phyloP scores from a whole-genome alignment of 768 basidiomycete species.

The Auriscalpium microsporum region DNA sequence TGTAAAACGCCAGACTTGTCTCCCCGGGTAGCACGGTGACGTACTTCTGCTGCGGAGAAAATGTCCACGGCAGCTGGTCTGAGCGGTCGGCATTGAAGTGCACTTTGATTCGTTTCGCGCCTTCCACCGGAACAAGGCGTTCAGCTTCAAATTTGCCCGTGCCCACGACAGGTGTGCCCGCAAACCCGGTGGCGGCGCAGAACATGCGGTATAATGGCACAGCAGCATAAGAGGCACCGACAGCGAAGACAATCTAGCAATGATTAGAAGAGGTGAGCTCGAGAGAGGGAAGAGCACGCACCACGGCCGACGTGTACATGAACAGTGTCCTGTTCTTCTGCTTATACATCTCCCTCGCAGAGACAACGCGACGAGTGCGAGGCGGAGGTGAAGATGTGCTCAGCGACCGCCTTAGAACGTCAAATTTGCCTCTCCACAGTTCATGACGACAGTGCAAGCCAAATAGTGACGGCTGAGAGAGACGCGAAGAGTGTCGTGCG shows the following conservation, averaged over 20 bases:
- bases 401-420: too few species aligned
- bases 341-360: slow-evolving; percentile 37
- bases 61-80: slow-evolving; percentile 87
- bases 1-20: slow-evolving; percentile 94
- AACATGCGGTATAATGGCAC: slow-evolving; percentile 97
- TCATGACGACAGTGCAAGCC: too few species aligned
- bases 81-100: slow-evolving; percentile 92
- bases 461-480: too few species aligned
- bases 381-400: too few species aligned
- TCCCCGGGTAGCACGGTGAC: slow-evolving; percentile 92
- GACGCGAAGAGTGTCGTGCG: too few species aligned
- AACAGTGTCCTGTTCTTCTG: slow-evolving; percentile 64
- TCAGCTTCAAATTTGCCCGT: slow-evolving; percentile 80
- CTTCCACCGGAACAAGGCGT: slow-evolving; percentile 68
- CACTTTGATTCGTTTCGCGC: slow-evolving; percentile 75
- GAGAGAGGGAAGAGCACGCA: slow-evolving; percentile 30
- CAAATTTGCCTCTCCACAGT: too few species aligned
- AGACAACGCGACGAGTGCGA: slow-evolving; percentile 19
- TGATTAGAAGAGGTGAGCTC: slow-evolving; percentile 2
- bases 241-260: slow-evolving; percentile 62
- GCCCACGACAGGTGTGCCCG: slow-evolving; percentile 86
- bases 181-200: slow-evolving; percentile 95
- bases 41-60: slow-evolving; percentile 83
- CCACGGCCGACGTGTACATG: slow-evolving; percentile 80
- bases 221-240: slow-evolving; percentile 92